These are phyloP conservation scores for Saprolegnia diclina DNA, from an alignment of 352 stramenopile species.

Conservation along the genomic window DNA sequence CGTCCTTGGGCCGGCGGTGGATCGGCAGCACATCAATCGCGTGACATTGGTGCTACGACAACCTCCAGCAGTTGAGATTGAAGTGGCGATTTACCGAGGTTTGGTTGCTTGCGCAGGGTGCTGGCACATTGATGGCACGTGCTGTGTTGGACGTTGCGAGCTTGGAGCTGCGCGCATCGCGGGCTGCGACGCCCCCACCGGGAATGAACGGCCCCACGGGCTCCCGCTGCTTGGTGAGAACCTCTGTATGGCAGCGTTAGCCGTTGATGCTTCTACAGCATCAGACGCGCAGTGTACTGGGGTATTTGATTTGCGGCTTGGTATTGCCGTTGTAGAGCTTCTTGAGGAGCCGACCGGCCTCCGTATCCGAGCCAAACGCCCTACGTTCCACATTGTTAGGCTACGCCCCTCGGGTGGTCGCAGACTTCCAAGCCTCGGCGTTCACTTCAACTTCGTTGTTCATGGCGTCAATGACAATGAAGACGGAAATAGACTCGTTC, in stretches of 20 bases:
- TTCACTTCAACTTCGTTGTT: slow-evolving; percentile 25
- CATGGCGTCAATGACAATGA: neutral
- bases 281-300: slow-evolving; percentile 39
- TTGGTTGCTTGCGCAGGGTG: slow-evolving; percentile 50
- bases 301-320: slow-evolving; percentile 69
- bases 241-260: slow-evolving; percentile 33
- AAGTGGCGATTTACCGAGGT: slow-evolving; percentile 33
- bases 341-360: slow-evolving; percentile 64
- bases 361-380: slow-evolving; percentile 66
- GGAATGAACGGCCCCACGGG: slow-evolving; percentile 56
- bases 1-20: slow-evolving; percentile 50
- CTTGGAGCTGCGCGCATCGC: slow-evolving; percentile 46
- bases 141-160: slow-evolving; percentile 44
- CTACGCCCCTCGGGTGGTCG: neutral
- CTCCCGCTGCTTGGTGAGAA: slow-evolving; percentile 44
- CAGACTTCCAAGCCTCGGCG: neutral
- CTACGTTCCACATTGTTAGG: slow-evolving; percentile 28
- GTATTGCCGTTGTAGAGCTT: slow-evolving; percentile 58
- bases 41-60: slow-evolving; percentile 36
- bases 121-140: slow-evolving; percentile 12
- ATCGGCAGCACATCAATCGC: slow-evolving; percentile 51
- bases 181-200: slow-evolving; percentile 34
- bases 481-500: no score
- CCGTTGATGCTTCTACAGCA: neutral
- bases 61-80: slow-evolving; percentile 20